phyloP scores from a whole-genome alignment of 2,329 filamentous ascomycete species.

The Exophiala viscosa region DNA sequence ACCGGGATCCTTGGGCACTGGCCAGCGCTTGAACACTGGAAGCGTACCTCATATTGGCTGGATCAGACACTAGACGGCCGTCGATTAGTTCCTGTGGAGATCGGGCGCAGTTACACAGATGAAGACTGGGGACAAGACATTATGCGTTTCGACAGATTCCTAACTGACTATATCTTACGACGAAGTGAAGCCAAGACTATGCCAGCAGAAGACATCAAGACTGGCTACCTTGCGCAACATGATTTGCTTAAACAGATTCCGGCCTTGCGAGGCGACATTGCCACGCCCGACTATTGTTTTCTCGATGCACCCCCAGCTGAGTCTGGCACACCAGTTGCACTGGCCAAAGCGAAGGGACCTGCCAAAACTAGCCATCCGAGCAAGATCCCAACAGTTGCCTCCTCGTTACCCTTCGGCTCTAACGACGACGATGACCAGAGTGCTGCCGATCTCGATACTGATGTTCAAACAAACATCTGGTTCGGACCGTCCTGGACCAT shows the following conservation, averaged over 20 bases:
- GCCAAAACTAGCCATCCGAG: constrained; percentile 10
- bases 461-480: constrained; percentile 75
- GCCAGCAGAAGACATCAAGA: constrained; percentile 33
- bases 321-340: constrained; percentile 44
- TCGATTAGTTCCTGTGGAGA: constrained; percentile 77
- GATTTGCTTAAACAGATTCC: constrained; percentile 82
- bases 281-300: constrained; percentile 81
- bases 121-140: constrained; percentile 58
- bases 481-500: constrained; percentile 84
- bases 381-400: constrained; percentile 19
- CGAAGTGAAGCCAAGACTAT: neutral
- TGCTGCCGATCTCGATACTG: constrained; percentile 19
- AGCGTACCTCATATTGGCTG: constrained; percentile 43
- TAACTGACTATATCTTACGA: constrained; percentile 58
- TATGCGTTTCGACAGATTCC: constrained; percentile 68
- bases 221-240: constrained; percentile 88
- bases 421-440: constrained; percentile 1
- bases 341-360: constrained; percentile 32
- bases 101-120: too few species aligned
- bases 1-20: constrained; percentile 63
- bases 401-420: too few species aligned
- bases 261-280: constrained; percentile 68
- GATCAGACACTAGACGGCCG: constrained; percentile 69
- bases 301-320: constrained; percentile 59
- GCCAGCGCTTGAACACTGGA: constrained; percentile 79